Evolutionary conservation across 225 moss, liverwort and hornwort genomes (phyloP).

Genomic region (Polytrichum commune): DNA sequence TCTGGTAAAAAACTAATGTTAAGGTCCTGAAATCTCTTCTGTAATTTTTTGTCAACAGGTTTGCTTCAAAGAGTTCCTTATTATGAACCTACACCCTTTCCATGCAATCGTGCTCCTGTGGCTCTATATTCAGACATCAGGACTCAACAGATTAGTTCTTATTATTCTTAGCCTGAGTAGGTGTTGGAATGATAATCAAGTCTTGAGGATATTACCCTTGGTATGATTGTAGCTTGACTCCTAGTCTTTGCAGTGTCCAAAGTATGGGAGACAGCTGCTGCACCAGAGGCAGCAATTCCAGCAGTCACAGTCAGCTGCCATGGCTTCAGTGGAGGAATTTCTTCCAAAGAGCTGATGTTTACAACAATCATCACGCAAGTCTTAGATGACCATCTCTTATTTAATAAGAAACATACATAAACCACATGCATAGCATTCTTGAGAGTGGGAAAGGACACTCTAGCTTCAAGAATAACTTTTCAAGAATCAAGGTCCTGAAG

Average conservation of each 20-base stretch:
- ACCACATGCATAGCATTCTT: too few relatives aligned
- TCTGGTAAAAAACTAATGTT: neutral
- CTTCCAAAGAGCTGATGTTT: conserved; percentile 63
- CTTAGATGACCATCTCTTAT: conserved; percentile 3
- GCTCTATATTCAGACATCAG: too few relatives aligned
- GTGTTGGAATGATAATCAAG: neutral
- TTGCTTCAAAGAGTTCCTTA: too few relatives aligned
- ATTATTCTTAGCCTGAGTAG: too few relatives aligned
- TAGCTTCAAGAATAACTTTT: too few relatives aligned
- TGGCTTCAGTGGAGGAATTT: conserved; percentile 66
- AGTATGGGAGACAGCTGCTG: conserved; percentile 73
- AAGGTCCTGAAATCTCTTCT: too few relatives aligned
- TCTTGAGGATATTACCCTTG: conserved; percentile 51
- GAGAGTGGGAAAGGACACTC: too few relatives aligned
- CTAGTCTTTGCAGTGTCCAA: conserved; percentile 84
- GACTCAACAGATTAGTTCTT: too few relatives aligned
- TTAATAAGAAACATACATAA: neutral
- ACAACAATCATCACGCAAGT: neutral
- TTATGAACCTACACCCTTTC: too few relatives aligned
- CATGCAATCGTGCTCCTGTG: too few relatives aligned
- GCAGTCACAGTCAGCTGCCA: conserved; percentile 79
- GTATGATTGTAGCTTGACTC: conserved; percentile 83
- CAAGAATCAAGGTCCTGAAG: too few relatives aligned
- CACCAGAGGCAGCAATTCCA: conserved; percentile 80
- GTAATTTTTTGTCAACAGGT: too few relatives aligned